A percentile compares a stretch with the other conserved stretches of the same genome.
phyloP scores from a whole-genome alignment of 306 rosid species.

The Senna tora region DNA sequence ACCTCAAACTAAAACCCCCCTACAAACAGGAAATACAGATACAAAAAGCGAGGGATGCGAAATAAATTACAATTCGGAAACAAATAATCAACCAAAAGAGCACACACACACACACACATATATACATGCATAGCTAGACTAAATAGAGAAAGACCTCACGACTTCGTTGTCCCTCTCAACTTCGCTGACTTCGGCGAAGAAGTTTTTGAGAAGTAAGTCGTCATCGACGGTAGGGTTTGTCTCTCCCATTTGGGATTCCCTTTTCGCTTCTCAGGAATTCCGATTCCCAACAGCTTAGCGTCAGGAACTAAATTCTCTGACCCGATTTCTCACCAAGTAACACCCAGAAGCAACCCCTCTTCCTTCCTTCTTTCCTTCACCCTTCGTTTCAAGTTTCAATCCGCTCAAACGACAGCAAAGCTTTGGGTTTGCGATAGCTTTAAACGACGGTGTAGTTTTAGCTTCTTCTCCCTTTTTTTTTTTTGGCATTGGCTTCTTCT shows the following conservation, averaged over 20 bases:
- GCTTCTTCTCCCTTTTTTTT: background rate
- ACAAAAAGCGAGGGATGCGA: background rate
- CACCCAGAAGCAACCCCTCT: background rate
- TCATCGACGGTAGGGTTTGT: slow-evolving; percentile 49
- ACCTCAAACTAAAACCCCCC: background rate
- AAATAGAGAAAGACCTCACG: slow-evolving; percentile 50
- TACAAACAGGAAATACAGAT: background rate
- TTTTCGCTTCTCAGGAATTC: slow-evolving; percentile 1
- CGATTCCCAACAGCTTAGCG: slow-evolving; percentile 8
- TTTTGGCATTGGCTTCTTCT: no score
- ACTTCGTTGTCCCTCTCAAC: slow-evolving; percentile 98
- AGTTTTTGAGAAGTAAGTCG: slow-evolving; percentile 91
- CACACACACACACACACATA: background rate
- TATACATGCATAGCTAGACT: background rate
- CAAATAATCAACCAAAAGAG: background rate
- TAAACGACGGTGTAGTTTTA: slow-evolving; percentile 9
- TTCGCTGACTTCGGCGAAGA: slow-evolving; percentile 98
- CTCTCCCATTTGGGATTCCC: slow-evolving; percentile 46
- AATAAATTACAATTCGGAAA: slow-evolving; percentile 9
- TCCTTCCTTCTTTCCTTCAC: no score
- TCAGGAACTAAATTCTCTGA: slow-evolving; percentile 23
- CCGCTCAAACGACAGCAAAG: slow-evolving; percentile 36
- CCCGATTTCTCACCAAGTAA: background rate
- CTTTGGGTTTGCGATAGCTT: no score
- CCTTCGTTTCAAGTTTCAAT: slow-evolving; percentile 10